These are phyloP conservation scores for Tilletia walkeri DNA, from an alignment of 1,284 basidiomycete species.

Conservation along the genomic window DNA sequence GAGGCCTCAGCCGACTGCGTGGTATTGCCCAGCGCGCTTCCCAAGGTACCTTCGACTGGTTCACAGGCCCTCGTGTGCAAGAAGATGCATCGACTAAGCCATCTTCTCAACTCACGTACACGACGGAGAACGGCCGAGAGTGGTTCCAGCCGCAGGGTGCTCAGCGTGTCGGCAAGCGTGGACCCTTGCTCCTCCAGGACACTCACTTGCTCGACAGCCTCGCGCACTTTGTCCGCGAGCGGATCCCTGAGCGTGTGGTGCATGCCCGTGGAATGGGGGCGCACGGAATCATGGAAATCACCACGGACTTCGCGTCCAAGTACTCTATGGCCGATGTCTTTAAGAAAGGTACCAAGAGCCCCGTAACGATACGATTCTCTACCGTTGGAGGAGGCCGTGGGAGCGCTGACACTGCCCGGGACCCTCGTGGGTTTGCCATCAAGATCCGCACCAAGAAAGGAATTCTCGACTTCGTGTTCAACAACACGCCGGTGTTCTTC, in stretches of 20 bases:
- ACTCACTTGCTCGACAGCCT: constrained; percentile 20
- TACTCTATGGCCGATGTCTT: constrained; percentile 35
- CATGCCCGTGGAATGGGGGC: constrained; percentile 41
- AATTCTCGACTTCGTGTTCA: constrained; percentile 34
- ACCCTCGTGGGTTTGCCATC: constrained; percentile 43
- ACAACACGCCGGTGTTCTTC: constrained; percentile 45
- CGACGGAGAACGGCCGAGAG: constrained; percentile 19
- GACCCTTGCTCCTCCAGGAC: constrained; percentile 15
- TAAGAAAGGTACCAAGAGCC: constrained; percentile 26
- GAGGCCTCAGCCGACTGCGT: too few relatives aligned
- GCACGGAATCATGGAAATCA: constrained; percentile 39
- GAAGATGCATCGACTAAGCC: constrained; percentile 1
- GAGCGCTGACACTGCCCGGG: constrained; percentile 33
- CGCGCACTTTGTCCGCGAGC: constrained; percentile 31
- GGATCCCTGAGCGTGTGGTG: constrained; percentile 53
- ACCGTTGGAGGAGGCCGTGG: constrained; percentile 44
- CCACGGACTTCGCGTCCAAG: constrained; percentile 36
- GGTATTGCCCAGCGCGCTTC: not conserved
- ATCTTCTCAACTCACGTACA: constrained; percentile 6
- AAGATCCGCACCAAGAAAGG: constrained; percentile 40
- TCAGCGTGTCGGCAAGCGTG: constrained; percentile 17
- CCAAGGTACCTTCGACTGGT: not conserved
- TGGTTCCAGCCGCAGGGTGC: constrained; percentile 5
- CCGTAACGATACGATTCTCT: constrained; percentile 38
- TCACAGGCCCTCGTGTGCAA: not conserved